These are phyloP conservation scores for Chaetomium strumarium DNA, from an alignment of 2,329 filamentous ascomycete genomes.

Conservation along the genomic window DNA sequence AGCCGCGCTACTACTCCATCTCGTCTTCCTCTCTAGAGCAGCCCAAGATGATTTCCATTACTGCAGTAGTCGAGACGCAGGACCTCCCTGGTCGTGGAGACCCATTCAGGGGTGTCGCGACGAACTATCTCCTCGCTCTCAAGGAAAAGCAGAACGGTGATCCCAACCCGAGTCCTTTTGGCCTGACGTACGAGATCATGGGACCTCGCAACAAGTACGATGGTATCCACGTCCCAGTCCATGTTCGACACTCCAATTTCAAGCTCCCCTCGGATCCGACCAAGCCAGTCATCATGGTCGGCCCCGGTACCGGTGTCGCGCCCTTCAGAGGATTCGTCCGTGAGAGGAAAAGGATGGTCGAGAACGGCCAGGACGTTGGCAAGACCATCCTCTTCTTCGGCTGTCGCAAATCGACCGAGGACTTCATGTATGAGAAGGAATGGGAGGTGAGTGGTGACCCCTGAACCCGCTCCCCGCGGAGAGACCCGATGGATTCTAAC, in stretches of 20 bases:
- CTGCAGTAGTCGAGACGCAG: constrained; percentile 85
- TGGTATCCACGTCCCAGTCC: constrained; percentile 88
- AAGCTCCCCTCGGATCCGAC: constrained; percentile 93
- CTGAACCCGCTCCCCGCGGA: background rate
- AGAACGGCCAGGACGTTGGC: constrained; percentile 75
- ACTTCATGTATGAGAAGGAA: constrained; percentile 87
- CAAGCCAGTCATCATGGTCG: constrained; percentile 93
- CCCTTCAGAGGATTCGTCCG: constrained; percentile 95
- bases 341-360: constrained; percentile 79
- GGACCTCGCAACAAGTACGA: constrained; percentile 97
- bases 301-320: constrained; percentile 91
- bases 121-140: constrained; percentile 90
- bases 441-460: constrained; percentile 67
- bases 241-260: constrained; percentile 97
- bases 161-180: constrained; percentile 71
- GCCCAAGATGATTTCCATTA: constrained; percentile 91
- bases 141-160: constrained; percentile 97
- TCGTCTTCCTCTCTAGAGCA: constrained; percentile 94
- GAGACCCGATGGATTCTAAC: constrained; percentile 11
- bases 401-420: constrained; percentile 79
- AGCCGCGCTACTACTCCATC: constrained; percentile 98
- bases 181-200: constrained; percentile 76
- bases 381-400: constrained; percentile 91
- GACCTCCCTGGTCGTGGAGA: constrained; percentile 70
- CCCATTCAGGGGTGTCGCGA: constrained; percentile 85